Percentiles rank a stretch among this genome's conserved stretches.
Conservation (phyloP, 495 filamentous ascomycete species). For the Penicillium lagena region DNA sequence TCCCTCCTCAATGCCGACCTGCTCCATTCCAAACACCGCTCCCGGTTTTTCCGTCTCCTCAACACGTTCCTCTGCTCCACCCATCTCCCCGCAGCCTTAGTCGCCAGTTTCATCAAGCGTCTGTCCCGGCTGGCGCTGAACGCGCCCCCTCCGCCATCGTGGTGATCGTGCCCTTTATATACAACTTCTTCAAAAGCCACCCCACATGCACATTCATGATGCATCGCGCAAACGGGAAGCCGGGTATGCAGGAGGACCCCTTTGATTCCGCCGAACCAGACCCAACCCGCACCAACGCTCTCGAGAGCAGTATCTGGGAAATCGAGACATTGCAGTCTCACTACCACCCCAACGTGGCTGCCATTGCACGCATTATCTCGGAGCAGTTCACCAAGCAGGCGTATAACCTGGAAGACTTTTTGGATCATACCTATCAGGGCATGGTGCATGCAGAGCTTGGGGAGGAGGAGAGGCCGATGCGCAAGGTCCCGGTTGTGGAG, state of each 20-base stretch:
- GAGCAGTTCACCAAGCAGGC: conserved; percentile 96
- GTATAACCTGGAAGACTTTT: conserved; percentile 91
- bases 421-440: conserved; percentile 89
- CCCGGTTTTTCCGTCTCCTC: conserved; percentile 85
- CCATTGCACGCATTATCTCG: conserved; percentile 85
- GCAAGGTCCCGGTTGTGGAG: conserved; percentile 82
- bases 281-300: conserved; percentile 76
- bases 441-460: conserved; percentile 76
- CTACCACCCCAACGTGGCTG: conserved; percentile 96
- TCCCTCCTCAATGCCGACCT: conserved; percentile 78
- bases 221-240: conserved; percentile 53
- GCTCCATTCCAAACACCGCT: conserved; percentile 88
- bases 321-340: conserved; percentile 82
- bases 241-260: conserved; percentile 49
- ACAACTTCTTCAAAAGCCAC: conserved; percentile 89
- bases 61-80: conserved; percentile 89
- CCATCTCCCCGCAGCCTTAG: conserved; percentile 82
- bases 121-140: conserved; percentile 74
- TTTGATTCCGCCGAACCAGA: conserved; percentile 71
- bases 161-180: conserved; percentile 82
- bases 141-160: conserved; percentile 87
- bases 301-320: conserved; percentile 95
- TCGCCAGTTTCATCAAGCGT: conserved; percentile 94
- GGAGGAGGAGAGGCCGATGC: conserved; percentile 59
- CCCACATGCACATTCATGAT: conserved; percentile 93